phyloP scores from a whole-genome alignment of 805 yeast species.

The Cyberlindnera japonica region DNA sequence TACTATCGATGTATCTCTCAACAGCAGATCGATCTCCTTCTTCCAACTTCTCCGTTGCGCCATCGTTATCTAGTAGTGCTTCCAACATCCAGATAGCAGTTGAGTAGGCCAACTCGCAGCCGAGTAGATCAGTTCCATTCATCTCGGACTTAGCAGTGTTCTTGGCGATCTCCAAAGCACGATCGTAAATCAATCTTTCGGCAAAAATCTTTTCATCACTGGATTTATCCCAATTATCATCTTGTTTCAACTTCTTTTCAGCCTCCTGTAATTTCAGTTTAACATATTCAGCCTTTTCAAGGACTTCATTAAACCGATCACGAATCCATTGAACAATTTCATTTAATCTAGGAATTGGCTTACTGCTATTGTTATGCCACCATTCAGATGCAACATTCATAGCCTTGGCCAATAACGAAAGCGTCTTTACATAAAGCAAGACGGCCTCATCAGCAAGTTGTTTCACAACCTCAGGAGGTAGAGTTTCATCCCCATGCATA shows the following conservation, averaged over 20 bases:
- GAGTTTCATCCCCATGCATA: conserved; percentile 19
- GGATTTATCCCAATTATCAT: conserved; percentile 10
- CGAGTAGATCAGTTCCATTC: conserved; percentile 57
- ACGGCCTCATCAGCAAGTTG: conserved; percentile 82
- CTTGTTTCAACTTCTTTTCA: conserved; percentile 30
- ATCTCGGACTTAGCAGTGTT: conserved; percentile 88
- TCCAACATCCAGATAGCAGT: conserved; percentile 96
- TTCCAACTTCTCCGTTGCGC: conserved; percentile 44
- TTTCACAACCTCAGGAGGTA: conserved; percentile 57
- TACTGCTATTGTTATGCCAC: conserved; percentile 64
- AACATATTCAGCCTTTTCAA: conserved; percentile 83
- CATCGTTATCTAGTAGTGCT: conserved; percentile 60
- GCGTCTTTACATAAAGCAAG: conserved; percentile 75
- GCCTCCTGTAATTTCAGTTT: conserved; percentile 54
- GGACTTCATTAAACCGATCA: conserved; percentile 79
- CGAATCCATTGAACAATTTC: conserved; percentile 78
- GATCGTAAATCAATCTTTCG: conserved; percentile 83
- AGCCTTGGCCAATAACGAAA: conserved; percentile 78
- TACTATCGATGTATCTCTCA: conserved; percentile 76
- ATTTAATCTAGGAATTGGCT: conserved; percentile 46
- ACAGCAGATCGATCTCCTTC: conserved; percentile 71
- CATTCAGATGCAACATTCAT: conserved; percentile 84
- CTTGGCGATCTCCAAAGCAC: conserved; percentile 91
- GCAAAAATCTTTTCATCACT: conserved; percentile 45
- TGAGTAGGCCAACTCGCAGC: conserved; percentile 85